Evolutionary conservation across 805 yeast genomes (phyloP).

Genomic region (Jamesozyma lodderae): DNA sequence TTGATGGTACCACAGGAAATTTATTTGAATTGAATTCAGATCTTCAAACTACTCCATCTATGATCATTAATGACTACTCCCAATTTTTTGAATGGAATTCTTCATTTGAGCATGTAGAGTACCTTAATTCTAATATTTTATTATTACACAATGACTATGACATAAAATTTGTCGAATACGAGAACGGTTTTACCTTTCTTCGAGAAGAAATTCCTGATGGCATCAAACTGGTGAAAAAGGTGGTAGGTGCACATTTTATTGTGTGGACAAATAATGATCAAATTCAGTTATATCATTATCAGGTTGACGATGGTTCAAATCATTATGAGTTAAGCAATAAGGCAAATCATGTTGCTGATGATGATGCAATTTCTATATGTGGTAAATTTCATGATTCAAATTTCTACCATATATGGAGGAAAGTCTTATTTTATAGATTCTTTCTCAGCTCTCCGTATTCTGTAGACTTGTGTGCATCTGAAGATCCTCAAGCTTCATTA

Average conservation of each 20-base stretch:
- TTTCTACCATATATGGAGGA: conserved; percentile 20
- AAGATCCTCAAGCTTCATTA: conserved; percentile 16
- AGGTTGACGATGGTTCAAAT: conserved; percentile 17
- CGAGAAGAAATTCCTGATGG: conserved; percentile 16
- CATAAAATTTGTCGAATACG: conserved; percentile 21
- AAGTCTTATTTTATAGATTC: conserved; percentile 21
- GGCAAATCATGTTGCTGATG: conserved; percentile 1
- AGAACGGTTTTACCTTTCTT: conserved; percentile 23
- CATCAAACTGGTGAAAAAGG: conserved; percentile 13
- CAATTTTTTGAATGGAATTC: conserved; percentile 18
- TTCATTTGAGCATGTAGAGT: conserved; percentile 12
- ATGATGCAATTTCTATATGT: conserved; percentile 15
- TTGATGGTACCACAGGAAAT: conserved; percentile 18
- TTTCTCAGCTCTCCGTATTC: conserved; percentile 17
- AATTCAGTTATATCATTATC: conserved; percentile 16
- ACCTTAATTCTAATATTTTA: conserved; percentile 15
- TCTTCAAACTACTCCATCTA: conserved; percentile 3
- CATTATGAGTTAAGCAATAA: background rate
- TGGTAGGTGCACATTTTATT: conserved; percentile 13
- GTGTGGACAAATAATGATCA: conserved; percentile 17
- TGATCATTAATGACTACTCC: conserved; percentile 12
- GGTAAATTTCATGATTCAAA: conserved; percentile 13
- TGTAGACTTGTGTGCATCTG: conserved; percentile 18
- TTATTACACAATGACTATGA: conserved; percentile 12
- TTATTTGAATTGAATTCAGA: conserved; percentile 9